Evolutionary conservation across 192 early-diverging fungal genomes (phyloP), one percentile per base, ranked within the genome.

Genomic region (Chytriomyces confervae): DNA sequence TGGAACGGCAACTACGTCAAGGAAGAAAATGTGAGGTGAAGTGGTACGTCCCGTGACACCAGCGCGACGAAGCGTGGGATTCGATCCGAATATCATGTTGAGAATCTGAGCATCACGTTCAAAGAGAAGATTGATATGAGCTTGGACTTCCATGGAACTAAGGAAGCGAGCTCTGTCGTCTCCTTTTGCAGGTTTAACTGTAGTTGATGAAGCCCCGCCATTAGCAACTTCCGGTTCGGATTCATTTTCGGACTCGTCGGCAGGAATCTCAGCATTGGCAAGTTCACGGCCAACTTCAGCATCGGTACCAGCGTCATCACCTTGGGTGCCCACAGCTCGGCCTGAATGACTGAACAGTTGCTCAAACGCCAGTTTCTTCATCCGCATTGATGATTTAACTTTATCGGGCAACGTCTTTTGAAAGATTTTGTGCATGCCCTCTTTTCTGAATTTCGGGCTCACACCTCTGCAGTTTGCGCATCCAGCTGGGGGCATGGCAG

Each of bases 11-110:
- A 99, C 85, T 23, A 90, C 90, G 47, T 98, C 94, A 63, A 97
- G 83, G 86, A 99, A 99, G 84, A 98, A 99, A 82, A 97, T 95
- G 80, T 94, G 86, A 11, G 91, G 89, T 24, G 83, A 88, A 1
- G 78, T 83, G 50, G 85, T 87, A 67, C 83, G 80, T 47, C 13
- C 61, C 7, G 7, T 13, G 18, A 2, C 7, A 61, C 80, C 72
- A 7, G 66, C 36, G 18, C 70, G 70, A 7, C 61, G 53, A 18
- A 74, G 27, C 0, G 61, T 61, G 24, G n/a, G 72, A 4, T 74
- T 49, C 20, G 78, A 80, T 63, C 95, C 94, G 83, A 94, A 98
- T 50, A 99, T 81, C 23, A 97, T 85, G 51, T 91, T 85, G 23
- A 94, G 89, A 50, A 98, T 84, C 47, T 84, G 81, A 6, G 85